These are phyloP conservation scores for Tillandsia fasciculata DNA, from an alignment of 176 grass and related monocot genomes.

Conservation along the genomic window DNA sequence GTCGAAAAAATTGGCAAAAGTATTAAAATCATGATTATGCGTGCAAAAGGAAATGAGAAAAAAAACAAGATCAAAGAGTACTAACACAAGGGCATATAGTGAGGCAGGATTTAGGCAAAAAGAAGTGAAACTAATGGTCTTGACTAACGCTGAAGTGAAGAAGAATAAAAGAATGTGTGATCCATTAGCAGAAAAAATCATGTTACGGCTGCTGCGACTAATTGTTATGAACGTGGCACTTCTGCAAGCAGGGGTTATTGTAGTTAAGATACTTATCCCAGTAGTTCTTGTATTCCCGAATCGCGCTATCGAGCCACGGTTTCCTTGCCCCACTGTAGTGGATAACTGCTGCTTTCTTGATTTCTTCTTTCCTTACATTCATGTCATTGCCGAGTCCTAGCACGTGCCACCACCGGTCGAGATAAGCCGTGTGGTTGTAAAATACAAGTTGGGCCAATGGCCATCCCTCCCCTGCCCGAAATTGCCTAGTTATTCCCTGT, in stretches of 20 bases:
- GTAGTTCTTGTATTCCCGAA: slow-evolving; percentile 56
- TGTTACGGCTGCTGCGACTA: background rate
- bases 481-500: slow-evolving; percentile 42
- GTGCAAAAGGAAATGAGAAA: no score
- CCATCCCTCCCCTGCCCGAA: slow-evolving; percentile 62
- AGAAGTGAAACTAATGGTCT: background rate
- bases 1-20: no score
- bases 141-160: background rate
- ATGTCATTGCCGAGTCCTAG: slow-evolving; percentile 44
- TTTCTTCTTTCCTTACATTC: slow-evolving; percentile 15
- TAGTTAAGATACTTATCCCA: slow-evolving; percentile 63
- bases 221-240: slow-evolving; percentile 60
- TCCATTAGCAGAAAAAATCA: background rate
- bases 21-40: no score
- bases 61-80: no score
- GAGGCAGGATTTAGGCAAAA: background rate
- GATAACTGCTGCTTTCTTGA: slow-evolving; percentile 44
- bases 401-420: slow-evolving; percentile 60
- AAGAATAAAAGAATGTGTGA: background rate
- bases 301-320: slow-evolving; percentile 73
- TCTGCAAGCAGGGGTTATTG: slow-evolving; percentile 40
- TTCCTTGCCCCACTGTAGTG: slow-evolving; percentile 79
- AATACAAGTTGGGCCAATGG: slow-evolving; percentile 71
- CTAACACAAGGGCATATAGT: background rate
- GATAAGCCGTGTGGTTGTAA: slow-evolving; percentile 52